Conservation (phyloP, 1,139 yeast genomes). For the Suhomyces yuchorum region DNA sequence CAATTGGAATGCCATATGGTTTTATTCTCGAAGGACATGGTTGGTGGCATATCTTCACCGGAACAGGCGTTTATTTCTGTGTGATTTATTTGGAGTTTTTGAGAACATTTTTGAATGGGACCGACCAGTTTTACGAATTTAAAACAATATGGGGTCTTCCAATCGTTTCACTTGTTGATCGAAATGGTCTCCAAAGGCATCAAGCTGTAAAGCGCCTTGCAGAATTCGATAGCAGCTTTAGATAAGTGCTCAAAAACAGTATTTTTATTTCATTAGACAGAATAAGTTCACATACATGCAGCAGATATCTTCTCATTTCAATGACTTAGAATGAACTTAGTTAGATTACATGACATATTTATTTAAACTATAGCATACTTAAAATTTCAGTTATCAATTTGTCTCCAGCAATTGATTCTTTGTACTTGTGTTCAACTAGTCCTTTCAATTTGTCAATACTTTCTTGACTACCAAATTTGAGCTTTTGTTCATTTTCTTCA, state of each 20-base stretch:
- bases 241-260: neutral
- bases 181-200: constrained; percentile 30
- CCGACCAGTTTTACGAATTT: constrained; percentile 52
- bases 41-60: constrained; percentile 96
- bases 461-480: constrained; percentile 31
- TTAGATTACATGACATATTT: neutral
- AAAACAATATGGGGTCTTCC: constrained; percentile 47
- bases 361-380: constrained; percentile 26
- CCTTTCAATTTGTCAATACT: constrained; percentile 42
- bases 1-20: constrained; percentile 83
- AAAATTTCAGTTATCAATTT: constrained; percentile 47
- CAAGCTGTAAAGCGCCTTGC: constrained; percentile 26
- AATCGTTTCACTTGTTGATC: constrained; percentile 33
- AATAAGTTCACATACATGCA: neutral
- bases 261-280: neutral
- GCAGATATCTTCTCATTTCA: too few relatives aligned
- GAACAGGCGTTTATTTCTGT: constrained; percentile 61
- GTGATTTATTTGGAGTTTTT: constrained; percentile 74
- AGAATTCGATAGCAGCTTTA: constrained; percentile 11
- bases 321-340: neutral
- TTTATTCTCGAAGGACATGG: constrained; percentile 89
- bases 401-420: constrained; percentile 30
- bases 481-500: constrained; percentile 34
- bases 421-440: constrained; percentile 30
- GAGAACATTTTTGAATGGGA: constrained; percentile 59